phyloP scores from a whole-genome alignment of 805 yeast species.

The Candida sithepensis region DNA sequence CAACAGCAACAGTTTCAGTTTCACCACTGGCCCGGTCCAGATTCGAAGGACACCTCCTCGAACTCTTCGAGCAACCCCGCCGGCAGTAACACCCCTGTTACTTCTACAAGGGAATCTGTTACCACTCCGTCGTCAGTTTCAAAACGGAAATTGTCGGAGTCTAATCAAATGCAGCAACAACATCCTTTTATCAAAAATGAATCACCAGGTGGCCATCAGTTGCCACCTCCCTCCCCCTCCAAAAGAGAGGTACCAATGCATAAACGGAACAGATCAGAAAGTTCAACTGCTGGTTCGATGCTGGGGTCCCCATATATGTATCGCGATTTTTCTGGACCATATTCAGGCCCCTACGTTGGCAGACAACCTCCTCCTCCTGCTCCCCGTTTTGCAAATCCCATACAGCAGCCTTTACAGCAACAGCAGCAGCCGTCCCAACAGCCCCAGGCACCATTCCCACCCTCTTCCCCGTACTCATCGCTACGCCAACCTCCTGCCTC shows the following conservation, averaged over 20 bases:
- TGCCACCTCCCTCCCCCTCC: constrained; percentile 12
- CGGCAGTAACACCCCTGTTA: not conserved
- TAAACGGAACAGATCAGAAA: constrained; percentile 19
- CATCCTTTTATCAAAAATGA: not conserved
- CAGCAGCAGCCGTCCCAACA: constrained; percentile 5
- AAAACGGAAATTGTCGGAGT: constrained; percentile 17
- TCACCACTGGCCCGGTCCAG: constrained; percentile 35
- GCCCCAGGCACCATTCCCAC: not conserved
- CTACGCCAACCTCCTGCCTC: not conserved
- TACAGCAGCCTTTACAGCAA: constrained; percentile 6
- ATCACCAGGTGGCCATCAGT: not conserved
- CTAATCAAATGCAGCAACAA: constrained; percentile 4
- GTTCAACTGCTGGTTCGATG: constrained; percentile 6
- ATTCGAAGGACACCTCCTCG: constrained; percentile 10
- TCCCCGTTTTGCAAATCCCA: not conserved
- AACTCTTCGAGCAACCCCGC: constrained; percentile 7
- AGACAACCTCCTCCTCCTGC: constrained; percentile 1
- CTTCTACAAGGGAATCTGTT: constrained; percentile 5
- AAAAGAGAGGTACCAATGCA: constrained; percentile 11
- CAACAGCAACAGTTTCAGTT: constrained; percentile 33
- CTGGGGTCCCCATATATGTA: constrained; percentile 22
- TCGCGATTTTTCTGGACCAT: constrained; percentile 9
- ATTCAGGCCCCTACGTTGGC: not conserved
- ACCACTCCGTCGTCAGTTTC: constrained; percentile 15
- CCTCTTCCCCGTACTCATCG: not conserved